phyloP scores from a whole-genome alignment of 768 basidiomycete species.

The Suillus subluteus region DNA sequence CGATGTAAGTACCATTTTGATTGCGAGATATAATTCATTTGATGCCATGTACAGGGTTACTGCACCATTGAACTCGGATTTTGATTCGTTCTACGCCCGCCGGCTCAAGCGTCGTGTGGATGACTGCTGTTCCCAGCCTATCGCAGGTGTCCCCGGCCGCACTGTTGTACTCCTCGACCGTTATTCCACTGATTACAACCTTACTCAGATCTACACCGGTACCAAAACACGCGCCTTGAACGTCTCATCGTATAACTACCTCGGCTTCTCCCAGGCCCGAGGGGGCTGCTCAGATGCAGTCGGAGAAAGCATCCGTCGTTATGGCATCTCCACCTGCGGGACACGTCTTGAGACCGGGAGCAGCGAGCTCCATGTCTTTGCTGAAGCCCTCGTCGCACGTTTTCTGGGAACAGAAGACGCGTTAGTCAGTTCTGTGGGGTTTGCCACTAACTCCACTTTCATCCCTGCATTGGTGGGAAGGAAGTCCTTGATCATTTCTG shows the following conservation, averaged over 20 bases:
- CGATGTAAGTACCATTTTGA: conserved; percentile 59
- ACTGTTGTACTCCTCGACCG: conserved; percentile 89
- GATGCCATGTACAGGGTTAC: conserved; percentile 69
- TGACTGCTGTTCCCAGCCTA: conserved; percentile 91
- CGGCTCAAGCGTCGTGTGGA: conserved; percentile 93
- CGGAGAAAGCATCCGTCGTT: conserved; percentile 78
- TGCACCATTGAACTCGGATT: conserved; percentile 97
- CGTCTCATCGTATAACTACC: conserved; percentile 98
- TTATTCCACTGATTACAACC: conserved; percentile 78
- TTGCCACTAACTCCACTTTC: conserved; percentile 91
- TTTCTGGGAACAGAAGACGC: conserved; percentile 93
- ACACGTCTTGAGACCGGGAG: conserved; percentile 83
- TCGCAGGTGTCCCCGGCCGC: conserved; percentile 94
- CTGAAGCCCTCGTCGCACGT: conserved; percentile 85
- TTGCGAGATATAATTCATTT: conserved; percentile 14
- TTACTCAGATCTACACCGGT: conserved; percentile 77
- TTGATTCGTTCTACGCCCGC: conserved; percentile 99
- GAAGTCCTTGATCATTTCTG: conserved; percentile 93
- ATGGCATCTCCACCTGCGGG: conserved; percentile 80
- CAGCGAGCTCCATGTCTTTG: conserved; percentile 76
- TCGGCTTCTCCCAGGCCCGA: conserved; percentile 93
- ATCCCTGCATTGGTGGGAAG: conserved; percentile 91
- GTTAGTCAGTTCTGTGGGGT: conserved; percentile 93
- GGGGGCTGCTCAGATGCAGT: conserved; percentile 96
- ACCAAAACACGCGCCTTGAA: conserved; percentile 87